A percentile compares a stretch with the other conserved stretches of the same genome.
Evolutionary conservation across 495 filamentous ascomycete species (phyloP).

Genomic region (Tuber microsphaerosporum): DNA sequence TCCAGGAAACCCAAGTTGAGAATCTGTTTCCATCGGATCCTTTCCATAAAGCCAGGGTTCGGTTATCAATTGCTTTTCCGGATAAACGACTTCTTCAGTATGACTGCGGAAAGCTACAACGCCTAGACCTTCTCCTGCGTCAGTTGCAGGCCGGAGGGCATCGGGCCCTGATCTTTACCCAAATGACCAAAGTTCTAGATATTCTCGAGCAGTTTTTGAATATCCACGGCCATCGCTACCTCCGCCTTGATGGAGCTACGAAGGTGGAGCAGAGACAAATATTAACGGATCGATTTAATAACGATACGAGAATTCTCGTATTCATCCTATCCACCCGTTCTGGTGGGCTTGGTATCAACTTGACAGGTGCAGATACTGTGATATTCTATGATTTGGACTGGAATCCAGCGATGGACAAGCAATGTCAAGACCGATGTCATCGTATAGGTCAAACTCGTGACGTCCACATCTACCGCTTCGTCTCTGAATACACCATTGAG

Average conservation of each 20-base stretch:
- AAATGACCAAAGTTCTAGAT: slow-evolving; percentile 98
- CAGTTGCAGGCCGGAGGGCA: slow-evolving; percentile 83
- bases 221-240: slow-evolving; percentile 93
- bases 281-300: slow-evolving; percentile 94
- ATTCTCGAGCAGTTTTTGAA: slow-evolving; percentile 97
- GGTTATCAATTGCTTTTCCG: slow-evolving; percentile 89
- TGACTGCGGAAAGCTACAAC: slow-evolving; percentile 95
- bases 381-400: slow-evolving; percentile 99
- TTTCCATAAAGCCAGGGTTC: slow-evolving; percentile 89
- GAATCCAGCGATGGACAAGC: slow-evolving; percentile 99
- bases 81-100: slow-evolving; percentile 93
- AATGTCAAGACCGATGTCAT: slow-evolving; percentile 96
- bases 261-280: slow-evolving; percentile 94
- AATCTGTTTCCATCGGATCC: slow-evolving; percentile 52
- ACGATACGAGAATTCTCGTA: slow-evolving; percentile 79
- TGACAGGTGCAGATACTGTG: slow-evolving; percentile 94
- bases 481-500: slow-evolving; percentile 96
- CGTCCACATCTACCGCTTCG: slow-evolving; percentile 95
- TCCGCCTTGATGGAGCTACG: slow-evolving; percentile 88
- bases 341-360: slow-evolving; percentile 89
- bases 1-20: slow-evolving; percentile 49
- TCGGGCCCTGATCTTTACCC: slow-evolving; percentile 93
- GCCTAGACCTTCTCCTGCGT: slow-evolving; percentile 77
- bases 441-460: slow-evolving; percentile 97
- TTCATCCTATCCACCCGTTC: slow-evolving; percentile 95